A percentile compares a stretch with the other conserved stretches of the same genome.
Evolutionary conservation across 495 filamentous ascomycete genomes (phyloP).

Genomic region (Podospora fimiseda): DNA sequence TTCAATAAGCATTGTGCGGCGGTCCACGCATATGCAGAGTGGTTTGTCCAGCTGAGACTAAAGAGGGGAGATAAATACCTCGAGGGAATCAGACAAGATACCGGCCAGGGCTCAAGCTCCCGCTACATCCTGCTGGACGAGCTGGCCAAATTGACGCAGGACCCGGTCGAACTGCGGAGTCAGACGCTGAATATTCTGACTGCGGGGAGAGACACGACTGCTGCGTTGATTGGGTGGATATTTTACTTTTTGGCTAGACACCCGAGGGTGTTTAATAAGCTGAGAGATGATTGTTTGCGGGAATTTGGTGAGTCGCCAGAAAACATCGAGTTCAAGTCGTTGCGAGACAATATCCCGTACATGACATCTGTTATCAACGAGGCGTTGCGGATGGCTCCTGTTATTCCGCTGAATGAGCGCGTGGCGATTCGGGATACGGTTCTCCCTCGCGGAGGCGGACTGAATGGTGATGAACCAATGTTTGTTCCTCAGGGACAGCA

Average conservation of each 20-base stretch:
- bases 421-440: slow-evolving; percentile 40
- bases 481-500: slow-evolving; percentile 30
- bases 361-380: slow-evolving; percentile 47
- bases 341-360: slow-evolving; percentile 37
- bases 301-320: slow-evolving; percentile 26
- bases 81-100: neutral
- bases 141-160: slow-evolving; percentile 51
- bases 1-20: slow-evolving; percentile 39
- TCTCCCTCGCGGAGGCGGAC: slow-evolving; percentile 42
- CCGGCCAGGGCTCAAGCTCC: neutral
- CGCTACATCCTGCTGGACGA: slow-evolving; percentile 62
- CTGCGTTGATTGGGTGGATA: slow-evolving; percentile 52
- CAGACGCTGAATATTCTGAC: slow-evolving; percentile 60
- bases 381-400: slow-evolving; percentile 30
- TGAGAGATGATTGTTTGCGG: slow-evolving; percentile 44
- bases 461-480: slow-evolving; percentile 12
- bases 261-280: slow-evolving; percentile 40
- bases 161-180: slow-evolving; percentile 53
- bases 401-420: slow-evolving; percentile 38
- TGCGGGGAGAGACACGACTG: slow-evolving; percentile 53
- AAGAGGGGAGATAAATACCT: slow-evolving; percentile 13
- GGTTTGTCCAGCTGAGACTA: slow-evolving; percentile 36
- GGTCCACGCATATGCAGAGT: slow-evolving; percentile 47
- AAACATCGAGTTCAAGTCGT: slow-evolving; percentile 29
- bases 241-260: slow-evolving; percentile 47